phyloP scores from a whole-genome alignment of 2,329 filamentous ascomycete species.

The Ophiosphaerella korrae region DNA sequence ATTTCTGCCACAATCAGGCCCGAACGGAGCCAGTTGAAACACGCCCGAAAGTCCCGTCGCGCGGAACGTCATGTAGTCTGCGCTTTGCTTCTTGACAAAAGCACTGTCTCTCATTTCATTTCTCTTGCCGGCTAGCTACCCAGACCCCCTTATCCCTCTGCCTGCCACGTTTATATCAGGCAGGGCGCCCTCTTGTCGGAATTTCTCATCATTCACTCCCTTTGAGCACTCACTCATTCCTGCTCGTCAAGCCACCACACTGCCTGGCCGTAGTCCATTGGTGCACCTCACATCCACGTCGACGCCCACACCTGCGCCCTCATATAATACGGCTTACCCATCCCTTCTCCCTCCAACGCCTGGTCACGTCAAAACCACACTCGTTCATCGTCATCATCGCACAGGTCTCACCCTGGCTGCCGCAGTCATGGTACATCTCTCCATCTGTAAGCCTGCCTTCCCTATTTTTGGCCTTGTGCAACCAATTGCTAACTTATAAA shows the following conservation, averaged over 20 bases:
- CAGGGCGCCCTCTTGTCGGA: slow-evolving; percentile 30
- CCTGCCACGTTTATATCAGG: slow-evolving; percentile 37
- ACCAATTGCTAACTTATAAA: slow-evolving; percentile 40
- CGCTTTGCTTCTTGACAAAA: slow-evolving; percentile 40
- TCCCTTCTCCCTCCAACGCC: slow-evolving; percentile 6
- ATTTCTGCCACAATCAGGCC: slow-evolving; percentile 31
- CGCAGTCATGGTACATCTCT: slow-evolving; percentile 24
- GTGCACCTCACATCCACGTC: slow-evolving; percentile 14
- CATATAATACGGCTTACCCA: slow-evolving; percentile 29
- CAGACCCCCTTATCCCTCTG: slow-evolving; percentile 34
- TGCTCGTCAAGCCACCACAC: slow-evolving; percentile 21
- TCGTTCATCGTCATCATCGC: slow-evolving; percentile 21
- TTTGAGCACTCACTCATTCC: slow-evolving; percentile 34
- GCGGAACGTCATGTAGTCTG: slow-evolving; percentile 48
- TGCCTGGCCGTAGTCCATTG: slow-evolving; percentile 40
- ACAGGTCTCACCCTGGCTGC: slow-evolving; percentile 30
- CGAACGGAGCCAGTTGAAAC: slow-evolving; percentile 41
- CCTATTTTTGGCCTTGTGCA: slow-evolving; percentile 20
- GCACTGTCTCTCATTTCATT: slow-evolving; percentile 47
- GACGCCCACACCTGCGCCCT: slow-evolving; percentile 7
- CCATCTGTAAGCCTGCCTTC: slow-evolving; percentile 25
- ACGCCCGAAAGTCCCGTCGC: slow-evolving; percentile 45
- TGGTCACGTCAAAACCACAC: slow-evolving; percentile 21
- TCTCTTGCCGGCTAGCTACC: slow-evolving; percentile 46
- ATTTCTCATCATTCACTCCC: slow-evolving; percentile 30